phyloP scores from a whole-genome alignment of 352 stramenopile genomes.

The Phytophthora megakarya region DNA sequence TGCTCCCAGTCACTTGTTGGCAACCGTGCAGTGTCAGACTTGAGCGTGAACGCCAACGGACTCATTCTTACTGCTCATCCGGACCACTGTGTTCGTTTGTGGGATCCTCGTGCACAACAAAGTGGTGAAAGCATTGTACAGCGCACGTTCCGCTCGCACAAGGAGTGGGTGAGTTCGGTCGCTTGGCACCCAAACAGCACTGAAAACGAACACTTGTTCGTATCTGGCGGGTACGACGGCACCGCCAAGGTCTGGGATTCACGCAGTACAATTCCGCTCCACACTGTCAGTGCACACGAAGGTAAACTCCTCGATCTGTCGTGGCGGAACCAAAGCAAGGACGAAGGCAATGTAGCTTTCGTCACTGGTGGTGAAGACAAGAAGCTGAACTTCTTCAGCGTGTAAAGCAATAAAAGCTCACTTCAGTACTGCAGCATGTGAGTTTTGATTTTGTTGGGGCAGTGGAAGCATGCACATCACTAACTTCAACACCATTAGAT shows the following conservation, averaged over 20 bases:
- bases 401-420: slow-evolving; percentile 52
- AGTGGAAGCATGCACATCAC: no score
- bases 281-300: slow-evolving; percentile 76
- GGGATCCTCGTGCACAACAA: slow-evolving; percentile 74
- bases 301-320: slow-evolving; percentile 73
- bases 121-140: slow-evolving; percentile 76
- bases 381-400: slow-evolving; percentile 86
- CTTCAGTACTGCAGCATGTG: no score
- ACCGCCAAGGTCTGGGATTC: slow-evolving; percentile 84
- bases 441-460: no score
- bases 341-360: slow-evolving; percentile 47
- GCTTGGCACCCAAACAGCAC: slow-evolving; percentile 62
- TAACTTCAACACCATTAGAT: no score
- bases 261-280: slow-evolving; percentile 73
- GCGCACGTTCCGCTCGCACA: slow-evolving; percentile 84
- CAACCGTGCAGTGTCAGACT: slow-evolving; percentile 73
- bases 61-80: slow-evolving; percentile 81
- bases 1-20: slow-evolving; percentile 77
- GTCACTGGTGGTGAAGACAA: slow-evolving; percentile 85
- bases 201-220: slow-evolving; percentile 63
- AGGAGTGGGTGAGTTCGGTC: slow-evolving; percentile 83
- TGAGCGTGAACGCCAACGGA: slow-evolving; percentile 68
- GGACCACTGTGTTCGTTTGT: slow-evolving; percentile 82
- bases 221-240: slow-evolving; percentile 79
- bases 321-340: slow-evolving; percentile 49